Base-by-base conservation (phyloP, 148 eudicot species). In the Polygonum maritimum region DNA sequence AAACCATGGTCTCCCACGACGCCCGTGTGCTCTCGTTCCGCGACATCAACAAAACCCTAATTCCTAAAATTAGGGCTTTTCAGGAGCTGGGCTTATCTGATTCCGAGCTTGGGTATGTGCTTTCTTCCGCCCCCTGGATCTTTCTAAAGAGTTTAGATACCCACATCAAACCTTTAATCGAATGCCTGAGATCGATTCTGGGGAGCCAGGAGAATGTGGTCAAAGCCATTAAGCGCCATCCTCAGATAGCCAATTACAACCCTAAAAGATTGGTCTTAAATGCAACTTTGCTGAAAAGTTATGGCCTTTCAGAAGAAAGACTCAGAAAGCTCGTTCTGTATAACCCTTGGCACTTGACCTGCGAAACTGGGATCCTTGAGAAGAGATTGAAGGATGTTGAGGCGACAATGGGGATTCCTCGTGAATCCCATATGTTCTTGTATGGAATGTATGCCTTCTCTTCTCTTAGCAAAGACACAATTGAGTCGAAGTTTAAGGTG, bases 41-140 rank as follows among this genome's bases (percentile, higher is more conserved):
- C 19, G 77, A 76, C 33, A 47, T 76, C 0, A 79, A 73, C 39
- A 73, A 80, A 80, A 80, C 79, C 79, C 79, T 80, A 36, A 26
- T 31, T 48, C 79, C 82, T 63, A 80, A 80, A 80, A 54, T 76
- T 58, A 57, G 45, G 73, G 51, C 60, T 80, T 48, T 80, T 10
- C 72, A 48, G 18, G 82, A 76, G 2, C 19, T 76, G 0, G 82
- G 82, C 19, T 3, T 80, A 5, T 76, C 76, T 47, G 74, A 72
- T 12, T 22, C 49, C 19, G 79, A 80, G 12, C 33, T 80, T 15
- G 65, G 58, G 7, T 21, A 3, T 15, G 41, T 80, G 10, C 14
- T 80, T 21, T 48, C 48, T 21, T 54, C 48, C 7, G 10, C 55
- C 38, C 77, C 76, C 10, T 26, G 11, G 11, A 21, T 75, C 11